These are phyloP conservation scores for Vigna reflexopilosa DNA, from an alignment of 306 rosid species.

Conservation along the genomic window DNA sequence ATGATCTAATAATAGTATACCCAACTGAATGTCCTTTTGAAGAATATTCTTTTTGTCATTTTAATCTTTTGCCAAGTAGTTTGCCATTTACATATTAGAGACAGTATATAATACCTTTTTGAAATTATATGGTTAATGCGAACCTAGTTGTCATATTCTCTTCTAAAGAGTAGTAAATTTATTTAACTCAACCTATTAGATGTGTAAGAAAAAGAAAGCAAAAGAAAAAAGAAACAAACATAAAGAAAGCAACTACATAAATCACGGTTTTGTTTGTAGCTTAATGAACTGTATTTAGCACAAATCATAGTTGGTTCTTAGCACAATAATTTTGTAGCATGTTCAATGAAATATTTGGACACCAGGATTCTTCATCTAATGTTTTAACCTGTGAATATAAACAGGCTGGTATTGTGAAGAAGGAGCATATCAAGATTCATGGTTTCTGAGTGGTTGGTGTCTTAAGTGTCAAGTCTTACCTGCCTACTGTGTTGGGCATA, in stretches of 20 bases:
- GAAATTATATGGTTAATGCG: background rate
- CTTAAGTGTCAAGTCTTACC: slow-evolving; percentile 41
- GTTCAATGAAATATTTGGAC: background rate
- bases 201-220: background rate
- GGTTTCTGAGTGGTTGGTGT: slow-evolving; percentile 69
- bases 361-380: background rate
- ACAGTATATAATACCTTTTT: background rate
- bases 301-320: background rate
- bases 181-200: background rate
- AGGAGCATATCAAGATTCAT: slow-evolving; percentile 72
- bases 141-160: background rate
- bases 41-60: background rate
- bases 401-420: slow-evolving; percentile 92
- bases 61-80: background rate
- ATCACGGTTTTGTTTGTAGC: background rate
- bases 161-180: background rate
- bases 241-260: too few relatives aligned
- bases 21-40: background rate
- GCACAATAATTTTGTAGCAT: background rate
- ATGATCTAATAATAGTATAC: too few relatives aligned
- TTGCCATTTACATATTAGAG: background rate
- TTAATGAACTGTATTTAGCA: background rate
- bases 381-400: slow-evolving; percentile 5
- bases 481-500: slow-evolving; percentile 29
- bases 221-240: background rate